A percentile compares a stretch with the other conserved stretches of the same genome.
phyloP scores from a whole-genome alignment of 2,329 filamentous ascomycete species.

The Fusarium sp. region DNA sequence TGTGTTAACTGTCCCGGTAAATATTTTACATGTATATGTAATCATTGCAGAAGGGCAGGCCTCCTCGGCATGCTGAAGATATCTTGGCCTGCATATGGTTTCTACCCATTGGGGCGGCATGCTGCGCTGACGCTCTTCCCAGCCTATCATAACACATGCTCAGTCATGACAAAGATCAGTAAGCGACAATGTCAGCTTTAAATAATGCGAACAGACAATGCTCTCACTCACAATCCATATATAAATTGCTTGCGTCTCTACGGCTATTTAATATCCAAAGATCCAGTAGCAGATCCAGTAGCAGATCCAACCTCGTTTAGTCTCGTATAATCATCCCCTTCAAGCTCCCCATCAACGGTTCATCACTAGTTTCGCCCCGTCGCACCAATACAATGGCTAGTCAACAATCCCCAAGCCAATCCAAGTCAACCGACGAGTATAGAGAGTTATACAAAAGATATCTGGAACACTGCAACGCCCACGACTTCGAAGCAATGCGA shows the following conservation, averaged over 20 bases:
- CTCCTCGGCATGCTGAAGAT: too few relatives aligned
- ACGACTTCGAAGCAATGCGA: not conserved
- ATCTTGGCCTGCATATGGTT: not conserved
- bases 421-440: not conserved
- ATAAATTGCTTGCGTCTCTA: not conserved
- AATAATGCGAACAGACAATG: not conserved
- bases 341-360: not conserved
- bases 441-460: not conserved
- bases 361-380: not conserved
- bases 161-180: not conserved
- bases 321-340: not conserved
- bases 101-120: not conserved
- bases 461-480: conserved; percentile 7
- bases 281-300: too few relatives aligned
- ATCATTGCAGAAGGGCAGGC: fast-evolving
- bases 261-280: not conserved
- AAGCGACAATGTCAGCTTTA: not conserved
- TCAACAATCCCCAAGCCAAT: not conserved
- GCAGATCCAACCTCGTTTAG: too few relatives aligned
- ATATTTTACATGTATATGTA: not conserved
- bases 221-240: not conserved
- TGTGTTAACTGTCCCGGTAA: fast-evolving
- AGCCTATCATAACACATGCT: not conserved
- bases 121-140: not conserved
- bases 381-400: not conserved